A percentile compares a stretch with the other conserved stretches of the same genome.
phyloP scores from a whole-genome alignment of 768 basidiomycete genomes.

The Cystofilobasidium bisporidii region DNA sequence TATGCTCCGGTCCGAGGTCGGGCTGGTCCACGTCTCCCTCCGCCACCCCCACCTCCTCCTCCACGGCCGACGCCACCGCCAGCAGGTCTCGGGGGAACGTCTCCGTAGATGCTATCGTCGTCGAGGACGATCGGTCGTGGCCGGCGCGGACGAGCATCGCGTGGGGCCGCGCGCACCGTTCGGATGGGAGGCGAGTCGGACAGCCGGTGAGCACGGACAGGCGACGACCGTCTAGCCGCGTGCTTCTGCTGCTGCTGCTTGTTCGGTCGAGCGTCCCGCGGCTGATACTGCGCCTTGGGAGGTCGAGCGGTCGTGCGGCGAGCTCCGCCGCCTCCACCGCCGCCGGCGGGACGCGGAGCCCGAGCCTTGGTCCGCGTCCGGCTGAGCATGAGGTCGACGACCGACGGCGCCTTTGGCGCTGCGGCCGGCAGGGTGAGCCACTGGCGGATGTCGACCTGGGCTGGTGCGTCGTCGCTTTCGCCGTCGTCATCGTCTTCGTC shows the following conservation, averaged over 20 bases:
- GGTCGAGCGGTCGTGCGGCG: neutral
- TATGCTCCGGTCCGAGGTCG: neutral
- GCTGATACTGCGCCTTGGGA: neutral
- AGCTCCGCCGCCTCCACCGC: neutral
- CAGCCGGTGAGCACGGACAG: too few relatives aligned
- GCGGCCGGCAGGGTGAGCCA: constrained; percentile 10
- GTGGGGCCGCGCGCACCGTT: neutral
- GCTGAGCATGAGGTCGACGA: constrained; percentile 23
- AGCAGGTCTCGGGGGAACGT: constrained; percentile 13
- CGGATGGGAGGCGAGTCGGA: too few relatives aligned
- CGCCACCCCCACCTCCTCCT: too few relatives aligned
- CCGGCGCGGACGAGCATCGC: neutral
- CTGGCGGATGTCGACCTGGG: constrained; percentile 14
- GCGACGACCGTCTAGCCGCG: too few relatives aligned
- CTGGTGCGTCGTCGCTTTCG: constrained; percentile 1
- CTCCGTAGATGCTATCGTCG: constrained; percentile 37
- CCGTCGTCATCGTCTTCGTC: neutral
- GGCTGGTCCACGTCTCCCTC: neutral
- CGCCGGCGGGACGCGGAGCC: neutral
- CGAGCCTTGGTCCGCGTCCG: constrained; percentile 13
- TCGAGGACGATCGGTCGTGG: constrained; percentile 32
- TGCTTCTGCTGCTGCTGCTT: neutral
- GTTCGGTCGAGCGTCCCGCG: neutral
- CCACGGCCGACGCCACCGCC: neutral
- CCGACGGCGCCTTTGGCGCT: neutral